Base-by-base conservation (phyloP, 2,329 filamentous ascomycete species). In the Chaetomiaceae sp. region DNA sequence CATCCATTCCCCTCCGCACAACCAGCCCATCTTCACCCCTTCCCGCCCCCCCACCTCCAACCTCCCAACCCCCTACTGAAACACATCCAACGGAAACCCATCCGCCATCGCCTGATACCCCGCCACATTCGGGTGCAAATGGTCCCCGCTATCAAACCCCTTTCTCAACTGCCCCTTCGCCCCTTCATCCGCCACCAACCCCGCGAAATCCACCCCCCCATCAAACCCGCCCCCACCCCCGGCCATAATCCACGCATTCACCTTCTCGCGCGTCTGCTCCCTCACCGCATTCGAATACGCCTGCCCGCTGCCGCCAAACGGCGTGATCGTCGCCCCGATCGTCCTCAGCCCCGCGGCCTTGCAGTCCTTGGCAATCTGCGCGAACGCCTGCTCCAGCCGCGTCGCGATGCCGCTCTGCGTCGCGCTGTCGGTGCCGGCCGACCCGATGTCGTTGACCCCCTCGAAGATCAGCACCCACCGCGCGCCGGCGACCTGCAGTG, bases 361-460 rank as follows among this genome's bases (percentile, higher is more conserved):
- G 15, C 79, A 68, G 12, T 79, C 70, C 1, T 66, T 65, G 2
- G 72, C 69, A 26, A 85, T 80, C 53, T 81, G 76, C 46, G 68
- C 63, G 57, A 77, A 85, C 1, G 78, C 77, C n/a, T 67, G 66
- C 29, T 78, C 74, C 3, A 86, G 63, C 3, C 63, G 56, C 42
- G 73, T 70, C 12, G 71, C 76, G 9, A 81, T 65, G 3, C 61
- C 57, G 3, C 62, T 61, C 56, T 83, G 80, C 1, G 71, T 68
- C 1, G 59, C 62, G 1, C 64, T 38, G 18, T 74, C 73, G 0
- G 71, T 56, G 2, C 65, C 63, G 0, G 70, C 73, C 2, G 62
- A 66, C 3, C 81, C 82, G 46, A 86, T 84, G 56, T 86, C 82
- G 57, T 85, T 84, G 22, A 86, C 79, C 17, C 82, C 81, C 60